Evolutionary conservation across 306 rosid species (phyloP).

Genomic region (Cajanus cajan): DNA sequence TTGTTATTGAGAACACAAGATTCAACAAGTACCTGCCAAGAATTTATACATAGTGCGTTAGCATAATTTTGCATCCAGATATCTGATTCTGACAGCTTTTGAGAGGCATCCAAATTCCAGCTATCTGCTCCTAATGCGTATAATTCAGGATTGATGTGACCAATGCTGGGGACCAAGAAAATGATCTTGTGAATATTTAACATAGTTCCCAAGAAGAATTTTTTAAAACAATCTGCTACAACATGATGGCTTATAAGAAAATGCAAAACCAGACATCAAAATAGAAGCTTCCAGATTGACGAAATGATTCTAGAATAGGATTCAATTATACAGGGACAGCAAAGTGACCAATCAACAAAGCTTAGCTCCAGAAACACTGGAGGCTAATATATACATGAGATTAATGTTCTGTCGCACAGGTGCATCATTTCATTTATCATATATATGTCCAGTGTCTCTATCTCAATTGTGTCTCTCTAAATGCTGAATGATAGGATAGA

Average conservation of each 20-base stretch:
- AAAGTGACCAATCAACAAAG: not conserved
- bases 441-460: not conserved
- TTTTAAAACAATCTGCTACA: conserved; percentile 7
- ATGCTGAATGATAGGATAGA: not conserved
- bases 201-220: conserved; percentile 24
- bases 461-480: not conserved
- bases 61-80: conserved; percentile 78
- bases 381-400: not conserved
- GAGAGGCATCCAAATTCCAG: conserved; percentile 46
- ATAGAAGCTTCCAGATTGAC: conserved; percentile 30
- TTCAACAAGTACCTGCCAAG: conserved; percentile 81
- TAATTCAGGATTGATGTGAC: conserved; percentile 73
- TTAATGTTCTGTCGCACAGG: not conserved
- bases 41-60: conserved; percentile 74
- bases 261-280: conserved; percentile 19
- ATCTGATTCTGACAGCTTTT: conserved; percentile 48
- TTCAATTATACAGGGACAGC: not conserved
- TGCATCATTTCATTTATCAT: not conserved
- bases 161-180: conserved; percentile 68
- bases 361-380: conserved; percentile 4
- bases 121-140: conserved; percentile 77
- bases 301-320: conserved; percentile 22
- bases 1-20: conserved; percentile 4
- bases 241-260: conserved; percentile 16
- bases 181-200: conserved; percentile 21